These are phyloP conservation scores for Hymenoscyphus repandus DNA, from an alignment of 2,329 filamentous ascomycete genomes.

Conservation along the genomic window DNA sequence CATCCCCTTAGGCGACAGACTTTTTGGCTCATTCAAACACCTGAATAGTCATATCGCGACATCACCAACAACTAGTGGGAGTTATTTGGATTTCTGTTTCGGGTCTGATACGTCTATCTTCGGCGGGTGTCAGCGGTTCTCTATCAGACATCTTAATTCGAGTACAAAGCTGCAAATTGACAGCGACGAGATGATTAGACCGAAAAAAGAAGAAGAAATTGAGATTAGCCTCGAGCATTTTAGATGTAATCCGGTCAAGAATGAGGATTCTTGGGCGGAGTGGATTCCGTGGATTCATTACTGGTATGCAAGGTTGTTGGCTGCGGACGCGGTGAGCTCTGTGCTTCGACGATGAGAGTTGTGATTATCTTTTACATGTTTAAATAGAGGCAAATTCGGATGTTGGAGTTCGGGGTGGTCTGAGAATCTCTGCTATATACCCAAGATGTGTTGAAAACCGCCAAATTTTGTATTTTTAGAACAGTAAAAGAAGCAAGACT, in stretches of 20 bases:
- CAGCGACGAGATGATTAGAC: neutral
- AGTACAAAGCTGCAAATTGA: neutral
- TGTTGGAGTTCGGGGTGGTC: no score
- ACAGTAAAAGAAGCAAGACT: no score
- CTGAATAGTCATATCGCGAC: neutral
- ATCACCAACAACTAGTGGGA: neutral
- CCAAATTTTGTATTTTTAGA: no score
- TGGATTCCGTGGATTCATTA: conserved; percentile 4
- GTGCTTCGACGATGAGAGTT: neutral
- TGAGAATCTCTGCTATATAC: no score
- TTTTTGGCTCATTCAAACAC: neutral
- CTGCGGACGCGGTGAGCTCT: neutral
- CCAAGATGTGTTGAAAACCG: no score
- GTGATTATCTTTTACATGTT: neutral
- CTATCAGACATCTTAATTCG: neutral
- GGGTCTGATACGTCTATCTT: neutral
- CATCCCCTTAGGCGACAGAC: neutral
- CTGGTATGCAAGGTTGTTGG: conserved; percentile 7
- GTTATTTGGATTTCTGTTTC: conserved; percentile 4
- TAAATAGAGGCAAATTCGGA: no score
- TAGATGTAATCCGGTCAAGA: neutral
- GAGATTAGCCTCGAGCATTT: conserved; percentile 3
- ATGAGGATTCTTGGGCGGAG: conserved; percentile 6
- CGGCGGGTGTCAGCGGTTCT: conserved; percentile 2
- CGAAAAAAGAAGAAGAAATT: neutral